Percentiles rank a stretch among this genome's conserved stretches.
Evolutionary conservation across 2,329 filamentous ascomycete species (phyloP).

Genomic region (Neopestalotiopsis clavispora): DNA sequence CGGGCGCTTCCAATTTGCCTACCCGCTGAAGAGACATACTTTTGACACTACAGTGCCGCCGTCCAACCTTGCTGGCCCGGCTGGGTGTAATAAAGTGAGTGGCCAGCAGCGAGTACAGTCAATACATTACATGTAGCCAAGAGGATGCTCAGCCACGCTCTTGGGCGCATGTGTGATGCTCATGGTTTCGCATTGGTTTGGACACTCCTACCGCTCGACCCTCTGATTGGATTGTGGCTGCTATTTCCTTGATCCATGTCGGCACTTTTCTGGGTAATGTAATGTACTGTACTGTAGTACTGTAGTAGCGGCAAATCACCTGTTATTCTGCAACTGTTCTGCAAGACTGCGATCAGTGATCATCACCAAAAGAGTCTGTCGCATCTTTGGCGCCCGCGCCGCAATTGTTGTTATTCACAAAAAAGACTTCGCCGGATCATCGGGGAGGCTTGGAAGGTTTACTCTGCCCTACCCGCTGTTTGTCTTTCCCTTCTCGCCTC

Average conservation of each 20-base stretch:
- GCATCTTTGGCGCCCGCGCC: constrained; percentile 4
- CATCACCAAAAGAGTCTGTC: background rate
- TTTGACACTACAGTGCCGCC: background rate
- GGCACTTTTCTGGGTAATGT: background rate
- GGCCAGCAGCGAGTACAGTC: background rate
- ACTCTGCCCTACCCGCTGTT: constrained; percentile 3
- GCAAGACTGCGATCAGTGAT: background rate
- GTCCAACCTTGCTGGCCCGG: background rate
- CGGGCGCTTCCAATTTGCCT: background rate
- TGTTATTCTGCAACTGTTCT: background rate
- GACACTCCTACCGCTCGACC: background rate
- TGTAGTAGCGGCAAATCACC: background rate
- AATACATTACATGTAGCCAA: background rate
- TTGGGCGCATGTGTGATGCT: background rate
- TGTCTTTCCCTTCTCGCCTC: background rate
- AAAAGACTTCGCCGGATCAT: background rate
- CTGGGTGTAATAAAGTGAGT: background rate
- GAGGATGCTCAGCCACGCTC: constrained; percentile 15
- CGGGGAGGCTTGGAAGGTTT: background rate
- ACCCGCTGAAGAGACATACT: too few relatives aligned
- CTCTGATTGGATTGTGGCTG: constrained; percentile 7
- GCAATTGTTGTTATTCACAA: background rate
- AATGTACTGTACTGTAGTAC: background rate
- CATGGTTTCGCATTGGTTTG: constrained; percentile 13
- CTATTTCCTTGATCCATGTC: background rate